These are phyloP conservation scores for Globisporangium nunn DNA, from an alignment of 352 stramenopile genomes.

Conservation along the genomic window DNA sequence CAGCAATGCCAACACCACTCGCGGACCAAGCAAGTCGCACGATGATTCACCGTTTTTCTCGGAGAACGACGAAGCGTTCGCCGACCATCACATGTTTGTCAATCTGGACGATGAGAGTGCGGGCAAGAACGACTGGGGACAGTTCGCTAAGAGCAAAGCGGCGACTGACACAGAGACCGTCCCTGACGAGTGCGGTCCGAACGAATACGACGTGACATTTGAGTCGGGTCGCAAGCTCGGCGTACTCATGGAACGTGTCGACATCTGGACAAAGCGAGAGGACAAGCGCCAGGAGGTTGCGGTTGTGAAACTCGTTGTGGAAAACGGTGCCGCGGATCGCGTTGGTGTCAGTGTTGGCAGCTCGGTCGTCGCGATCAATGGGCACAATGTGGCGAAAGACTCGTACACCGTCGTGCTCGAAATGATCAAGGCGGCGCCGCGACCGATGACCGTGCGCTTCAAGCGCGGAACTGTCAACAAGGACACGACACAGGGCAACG, in stretches of 20 bases:
- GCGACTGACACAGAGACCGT: conserved; percentile 10
- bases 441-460: conserved; percentile 68
- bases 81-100: conserved; percentile 39
- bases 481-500: conserved; percentile 57
- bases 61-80: conserved; percentile 56
- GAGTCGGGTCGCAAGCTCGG: conserved; percentile 68
- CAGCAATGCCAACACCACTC: conserved; percentile 13
- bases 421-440: conserved; percentile 69
- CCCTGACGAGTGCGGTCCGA: conserved; percentile 25
- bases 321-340: conserved; percentile 65
- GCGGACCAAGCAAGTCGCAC: conserved; percentile 10
- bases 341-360: conserved; percentile 60
- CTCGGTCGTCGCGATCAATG: conserved; percentile 71
- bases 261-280: conserved; percentile 45
- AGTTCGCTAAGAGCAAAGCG: conserved; percentile 8
- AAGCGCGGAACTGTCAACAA: conserved; percentile 56
- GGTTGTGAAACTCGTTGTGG: conserved; percentile 76
- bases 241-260: conserved; percentile 78
- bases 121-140: conserved; percentile 14
- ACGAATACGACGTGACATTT: conserved; percentile 77
- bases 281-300: conserved; percentile 56
- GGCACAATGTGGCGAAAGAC: conserved; percentile 40
- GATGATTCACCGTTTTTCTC: conserved; percentile 56
- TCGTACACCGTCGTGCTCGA: conserved; percentile 63
- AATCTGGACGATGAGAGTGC: conserved; percentile 59